Base-by-base conservation (phyloP, 805 yeast species). In the Barnettozyma populi region DNA sequence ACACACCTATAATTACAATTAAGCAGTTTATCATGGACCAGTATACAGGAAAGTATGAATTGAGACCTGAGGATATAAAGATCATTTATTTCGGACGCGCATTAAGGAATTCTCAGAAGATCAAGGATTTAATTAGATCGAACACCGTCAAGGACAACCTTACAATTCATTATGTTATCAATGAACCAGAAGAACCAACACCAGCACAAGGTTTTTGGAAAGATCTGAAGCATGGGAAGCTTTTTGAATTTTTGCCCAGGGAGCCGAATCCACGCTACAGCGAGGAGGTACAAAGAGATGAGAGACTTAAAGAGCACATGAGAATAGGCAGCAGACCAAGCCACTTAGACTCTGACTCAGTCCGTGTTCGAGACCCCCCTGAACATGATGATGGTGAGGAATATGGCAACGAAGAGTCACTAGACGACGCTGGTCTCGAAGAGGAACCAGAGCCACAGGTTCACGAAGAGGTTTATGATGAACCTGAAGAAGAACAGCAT, bases 231-330 rank as follows among this genome's bases (percentile, higher is more conserved):
- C 53, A 48, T 25, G 67, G 65, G 1, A 50, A 47, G 8, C 43
- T 59, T 4, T 62, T 64, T 53, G 68, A 63, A 18, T 63, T 59
- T 41, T 50, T 62, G 23, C 67, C 68, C 34, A 56, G 59, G 46
- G 61, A 57, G 34, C 63, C 65, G 32, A 60, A 61, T 46, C 64
- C 63, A 24, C 41, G 54, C 36, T 61, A 53, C 38, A 53, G 54
- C 23, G 52, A 48, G 7, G 63, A 61, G 41, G 53, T 52, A 9
- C 57, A 56, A 45, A 53, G 63, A 48, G 56, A 53, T 46, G 50
- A 54, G 29, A 46, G 61, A 38, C 32, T 59, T 25, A 56, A 61
- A 48, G 51, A 52, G 34, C 58, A 56, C 19, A 42, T 56, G 29
- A 53, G 52, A 43, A 45, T 45, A 11, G 49, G 39, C 6, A 24